These are phyloP conservation scores for Penicillium sp. DNA, from an alignment of 2,329 filamentous ascomycete genomes.

Conservation along the genomic window DNA sequence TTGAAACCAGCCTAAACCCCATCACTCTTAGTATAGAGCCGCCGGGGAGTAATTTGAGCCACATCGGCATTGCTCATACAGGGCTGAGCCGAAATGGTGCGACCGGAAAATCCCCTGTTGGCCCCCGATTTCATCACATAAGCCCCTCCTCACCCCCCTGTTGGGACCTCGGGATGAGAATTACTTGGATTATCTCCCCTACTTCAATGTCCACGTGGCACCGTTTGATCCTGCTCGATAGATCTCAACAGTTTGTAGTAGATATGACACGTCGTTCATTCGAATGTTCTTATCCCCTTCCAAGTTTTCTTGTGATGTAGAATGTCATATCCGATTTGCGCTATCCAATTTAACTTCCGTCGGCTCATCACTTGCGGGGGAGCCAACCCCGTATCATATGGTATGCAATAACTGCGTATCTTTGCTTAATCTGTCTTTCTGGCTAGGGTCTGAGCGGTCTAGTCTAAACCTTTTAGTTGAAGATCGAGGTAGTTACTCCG, in stretches of 20 bases:
- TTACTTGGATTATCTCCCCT: neutral
- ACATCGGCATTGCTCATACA: neutral
- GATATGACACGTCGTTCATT: neutral
- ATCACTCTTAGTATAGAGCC: neutral
- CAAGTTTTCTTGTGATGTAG: neutral
- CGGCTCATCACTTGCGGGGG: conserved; percentile 1
- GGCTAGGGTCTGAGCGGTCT: neutral
- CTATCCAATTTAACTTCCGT: conserved; percentile 4
- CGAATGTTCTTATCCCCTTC: conserved; percentile 4
- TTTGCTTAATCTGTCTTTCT: conserved; percentile 2
- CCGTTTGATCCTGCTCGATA: conserved; percentile 2
- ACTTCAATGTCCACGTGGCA: conserved; percentile 5
- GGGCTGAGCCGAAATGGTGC: conserved; percentile 7
- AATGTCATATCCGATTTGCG: conserved; percentile 2
- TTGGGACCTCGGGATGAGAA: neutral
- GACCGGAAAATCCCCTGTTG: neutral
- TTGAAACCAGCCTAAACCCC: neutral
- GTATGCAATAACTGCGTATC: neutral
- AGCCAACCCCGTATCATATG: neutral
- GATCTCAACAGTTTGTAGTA: neutral
- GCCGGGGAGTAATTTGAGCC: neutral
- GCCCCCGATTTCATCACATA: conserved; percentile 1
- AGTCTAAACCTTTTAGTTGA: neutral
- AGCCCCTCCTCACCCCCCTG: neutral
- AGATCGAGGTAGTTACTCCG: neutral